Percentiles rank a stretch among this genome's conserved stretches.
Conservation (phyloP, 495 filamentous ascomycete genomes). For the Trichoderma gamsii region DNA sequence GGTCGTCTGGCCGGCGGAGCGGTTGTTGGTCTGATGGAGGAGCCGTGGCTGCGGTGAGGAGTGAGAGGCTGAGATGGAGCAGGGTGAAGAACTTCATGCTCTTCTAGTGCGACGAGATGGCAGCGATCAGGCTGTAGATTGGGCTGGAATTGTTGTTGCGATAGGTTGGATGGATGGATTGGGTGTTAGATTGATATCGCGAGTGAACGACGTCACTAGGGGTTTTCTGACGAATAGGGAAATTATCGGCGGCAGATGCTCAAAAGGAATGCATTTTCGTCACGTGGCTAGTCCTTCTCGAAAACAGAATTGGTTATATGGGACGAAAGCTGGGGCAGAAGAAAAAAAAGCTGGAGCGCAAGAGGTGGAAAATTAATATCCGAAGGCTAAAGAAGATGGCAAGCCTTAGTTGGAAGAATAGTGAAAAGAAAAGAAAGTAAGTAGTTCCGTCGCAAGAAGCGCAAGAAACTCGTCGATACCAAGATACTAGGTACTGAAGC, state of each 20-base stretch:
- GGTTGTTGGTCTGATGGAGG: neutral
- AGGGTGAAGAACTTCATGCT: slow-evolving; percentile 8
- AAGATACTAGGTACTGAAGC: no score
- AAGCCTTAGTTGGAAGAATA: neutral
- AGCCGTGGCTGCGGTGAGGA: neutral
- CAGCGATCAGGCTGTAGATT: neutral
- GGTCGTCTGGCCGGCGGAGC: slow-evolving; percentile 15
- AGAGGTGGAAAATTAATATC: slow-evolving; percentile 10
- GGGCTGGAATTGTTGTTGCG: neutral
- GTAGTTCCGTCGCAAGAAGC: neutral
- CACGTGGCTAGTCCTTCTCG: neutral
- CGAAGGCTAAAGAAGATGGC: neutral
- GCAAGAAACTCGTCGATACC: neutral
- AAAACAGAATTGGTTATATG: neutral
- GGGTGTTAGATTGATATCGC: neutral
- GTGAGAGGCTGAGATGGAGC: neutral
- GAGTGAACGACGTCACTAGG: neutral
- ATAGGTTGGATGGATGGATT: neutral
- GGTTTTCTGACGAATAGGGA: neutral
- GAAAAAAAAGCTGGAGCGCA: neutral
- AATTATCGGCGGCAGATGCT: neutral
- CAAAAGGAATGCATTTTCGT: neutral
- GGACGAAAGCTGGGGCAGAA: neutral
- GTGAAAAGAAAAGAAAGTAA: neutral
- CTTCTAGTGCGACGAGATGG: neutral